A percentile compares a stretch with the other conserved stretches of the same genome.
Conservation (phyloP, 2,329 filamentous ascomycete genomes). For the Diplodia corticola region DNA sequence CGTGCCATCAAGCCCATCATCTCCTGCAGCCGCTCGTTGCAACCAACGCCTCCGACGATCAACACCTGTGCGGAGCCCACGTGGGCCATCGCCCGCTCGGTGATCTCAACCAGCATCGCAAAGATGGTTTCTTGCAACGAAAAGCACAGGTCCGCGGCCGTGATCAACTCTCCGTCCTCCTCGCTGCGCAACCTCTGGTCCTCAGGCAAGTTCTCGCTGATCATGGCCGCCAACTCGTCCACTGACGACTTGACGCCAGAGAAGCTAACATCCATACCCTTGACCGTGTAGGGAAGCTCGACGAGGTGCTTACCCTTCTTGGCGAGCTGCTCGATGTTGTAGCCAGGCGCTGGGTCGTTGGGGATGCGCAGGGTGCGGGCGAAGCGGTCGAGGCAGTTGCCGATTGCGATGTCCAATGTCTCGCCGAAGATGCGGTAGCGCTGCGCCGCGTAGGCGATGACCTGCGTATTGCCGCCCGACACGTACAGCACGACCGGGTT, state of each 20-base stretch:
- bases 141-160: constrained; percentile 85
- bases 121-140: constrained; percentile 93
- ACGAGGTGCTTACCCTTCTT: constrained; percentile 70
- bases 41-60: constrained; percentile 93
- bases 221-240: constrained; percentile 74
- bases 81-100: constrained; percentile 96
- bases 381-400: constrained; percentile 95
- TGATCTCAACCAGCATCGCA: constrained; percentile 98
- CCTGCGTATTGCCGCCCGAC: constrained; percentile 93
- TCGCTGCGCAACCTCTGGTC: constrained; percentile 46
- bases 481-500: constrained; percentile 97
- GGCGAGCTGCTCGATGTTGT: constrained; percentile 96
- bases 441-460: constrained; percentile 93
- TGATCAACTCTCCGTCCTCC: constrained; percentile 61
- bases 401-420: constrained; percentile 94
- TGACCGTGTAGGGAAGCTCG: constrained; percentile 92
- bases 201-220: constrained; percentile 44
- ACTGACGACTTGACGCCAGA: constrained; percentile 84
- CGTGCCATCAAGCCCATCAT: constrained; percentile 98
- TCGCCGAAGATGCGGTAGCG: constrained; percentile 98
- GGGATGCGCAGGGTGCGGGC: constrained; percentile 86
- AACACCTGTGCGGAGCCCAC: constrained; percentile 88
- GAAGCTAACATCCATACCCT: constrained; percentile 98
- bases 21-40: constrained; percentile 88
- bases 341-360: constrained; percentile 94